Evolutionary conservation across 2,329 filamentous ascomycete genomes (phyloP).

Genomic region (Akanthomyces dipterigenus): DNA sequence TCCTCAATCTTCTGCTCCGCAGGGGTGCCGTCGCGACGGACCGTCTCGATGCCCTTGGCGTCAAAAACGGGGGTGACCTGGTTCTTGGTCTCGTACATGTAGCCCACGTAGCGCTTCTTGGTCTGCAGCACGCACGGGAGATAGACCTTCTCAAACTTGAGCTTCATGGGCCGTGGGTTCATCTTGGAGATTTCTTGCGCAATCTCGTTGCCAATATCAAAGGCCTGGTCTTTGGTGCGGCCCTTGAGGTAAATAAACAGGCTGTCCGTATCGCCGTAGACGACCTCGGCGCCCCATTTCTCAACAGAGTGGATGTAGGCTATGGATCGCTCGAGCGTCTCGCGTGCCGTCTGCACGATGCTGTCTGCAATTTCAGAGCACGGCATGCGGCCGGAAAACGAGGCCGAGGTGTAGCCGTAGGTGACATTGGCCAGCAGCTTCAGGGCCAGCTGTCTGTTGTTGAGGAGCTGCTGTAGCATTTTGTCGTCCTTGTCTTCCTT

Average conservation of each 20-base stretch:
- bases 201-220: slow-evolving; percentile 88
- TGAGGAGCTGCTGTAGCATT: slow-evolving; percentile 74
- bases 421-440: slow-evolving; percentile 99
- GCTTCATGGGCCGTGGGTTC: slow-evolving; percentile 86
- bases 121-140: slow-evolving; percentile 89
- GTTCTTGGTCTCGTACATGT: slow-evolving; percentile 78
- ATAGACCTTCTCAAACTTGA: slow-evolving; percentile 99
- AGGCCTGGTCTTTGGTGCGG: slow-evolving; percentile 79
- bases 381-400: slow-evolving; percentile 95
- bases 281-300: slow-evolving; percentile 89
- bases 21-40: slow-evolving; percentile 87
- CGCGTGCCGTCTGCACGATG: slow-evolving; percentile 91
- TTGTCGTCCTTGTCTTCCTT: slow-evolving; percentile 87
- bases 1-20: slow-evolving; percentile 97
- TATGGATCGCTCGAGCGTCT: slow-evolving; percentile 91
- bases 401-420: slow-evolving; percentile 95
- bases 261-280: slow-evolving; percentile 96
- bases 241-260: slow-evolving; percentile 87
- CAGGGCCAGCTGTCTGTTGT: slow-evolving; percentile 88
- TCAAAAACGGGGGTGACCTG: slow-evolving; percentile 85
- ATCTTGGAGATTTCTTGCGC: slow-evolving; percentile 77
- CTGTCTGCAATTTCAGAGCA: slow-evolving; percentile 97
- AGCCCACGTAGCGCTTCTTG: slow-evolving; percentile 97
- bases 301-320: slow-evolving; percentile 83
- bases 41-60: slow-evolving; percentile 97